Evolutionary conservation across 2,329 filamentous ascomycete genomes (phyloP).

Genomic region (Cladosporium sp.): DNA sequence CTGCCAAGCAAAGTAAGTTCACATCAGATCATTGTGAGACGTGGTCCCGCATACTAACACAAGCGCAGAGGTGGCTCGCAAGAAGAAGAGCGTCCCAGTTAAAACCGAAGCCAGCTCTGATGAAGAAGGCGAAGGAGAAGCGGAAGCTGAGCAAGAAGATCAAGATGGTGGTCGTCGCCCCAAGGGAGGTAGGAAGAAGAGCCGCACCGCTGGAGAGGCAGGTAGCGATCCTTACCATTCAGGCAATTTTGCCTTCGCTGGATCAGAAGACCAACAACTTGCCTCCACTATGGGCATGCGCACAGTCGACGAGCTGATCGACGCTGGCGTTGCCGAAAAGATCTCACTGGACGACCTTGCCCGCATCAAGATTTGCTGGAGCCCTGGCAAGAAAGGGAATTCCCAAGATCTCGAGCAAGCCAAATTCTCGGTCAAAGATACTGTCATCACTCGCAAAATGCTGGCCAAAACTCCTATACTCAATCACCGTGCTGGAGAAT

Average conservation of each 20-base stretch:
- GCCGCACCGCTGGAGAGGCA: conserved; percentile 13
- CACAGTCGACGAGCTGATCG: conserved; percentile 26
- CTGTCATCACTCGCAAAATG: conserved; percentile 30
- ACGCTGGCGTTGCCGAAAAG: conserved; percentile 23
- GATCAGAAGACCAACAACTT: conserved; percentile 13
- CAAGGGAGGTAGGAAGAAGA: conserved; percentile 19
- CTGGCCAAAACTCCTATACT: conserved; percentile 24
- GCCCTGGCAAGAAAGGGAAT: conserved; percentile 30
- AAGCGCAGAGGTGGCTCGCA: conserved; percentile 19
- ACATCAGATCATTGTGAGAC: background rate
- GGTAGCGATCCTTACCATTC: conserved; percentile 27
- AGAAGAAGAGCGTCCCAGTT: conserved; percentile 16
- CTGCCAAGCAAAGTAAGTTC: conserved; percentile 26
- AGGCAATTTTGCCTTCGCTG: conserved; percentile 28
- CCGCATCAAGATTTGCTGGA: conserved; percentile 30
- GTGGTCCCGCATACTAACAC: background rate
- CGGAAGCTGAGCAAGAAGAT: conserved; percentile 8
- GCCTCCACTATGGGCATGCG: conserved; percentile 4
- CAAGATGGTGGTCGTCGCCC: background rate
- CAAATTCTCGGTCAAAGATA: conserved; percentile 29
- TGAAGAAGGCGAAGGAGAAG: conserved; percentile 13
- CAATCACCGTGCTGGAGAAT: conserved; percentile 28
- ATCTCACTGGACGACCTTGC: conserved; percentile 22
- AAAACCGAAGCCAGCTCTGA: conserved; percentile 14
- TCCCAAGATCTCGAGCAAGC: conserved; percentile 29